Evolutionary conservation across 768 basidiomycete species (phyloP).

Genomic region (Tremella mesenterica): DNA sequence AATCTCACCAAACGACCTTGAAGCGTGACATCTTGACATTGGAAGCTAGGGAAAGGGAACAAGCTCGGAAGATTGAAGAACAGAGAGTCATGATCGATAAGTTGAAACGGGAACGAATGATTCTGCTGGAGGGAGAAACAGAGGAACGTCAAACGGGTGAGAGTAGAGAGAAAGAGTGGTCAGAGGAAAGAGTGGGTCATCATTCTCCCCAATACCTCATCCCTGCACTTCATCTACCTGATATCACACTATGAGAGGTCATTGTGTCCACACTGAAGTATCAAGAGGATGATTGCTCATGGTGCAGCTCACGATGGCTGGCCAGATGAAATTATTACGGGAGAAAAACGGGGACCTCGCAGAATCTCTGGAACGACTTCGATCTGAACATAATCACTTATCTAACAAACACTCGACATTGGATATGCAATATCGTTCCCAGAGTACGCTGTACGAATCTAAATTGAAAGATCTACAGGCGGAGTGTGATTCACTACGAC

Average conservation of each 20-base stretch:
- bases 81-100: constrained; percentile 27
- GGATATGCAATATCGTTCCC: neutral
- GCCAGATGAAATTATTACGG: constrained; percentile 11
- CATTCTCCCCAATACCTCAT: neutral
- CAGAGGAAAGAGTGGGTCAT: constrained; percentile 27
- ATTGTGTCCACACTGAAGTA: neutral
- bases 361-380: constrained; percentile 6
- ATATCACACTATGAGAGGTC: too few species aligned
- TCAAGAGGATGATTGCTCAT: neutral
- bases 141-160: constrained; percentile 22
- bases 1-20: constrained; percentile 6
- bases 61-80: constrained; percentile 12
- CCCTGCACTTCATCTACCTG: neutral
- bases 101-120: constrained; percentile 25
- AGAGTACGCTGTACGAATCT: constrained; percentile 8
- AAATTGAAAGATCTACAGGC: constrained; percentile 18
- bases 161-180: constrained; percentile 20
- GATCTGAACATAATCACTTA: constrained; percentile 16
- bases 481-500: constrained; percentile 16
- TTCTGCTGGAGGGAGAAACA: constrained; percentile 22
- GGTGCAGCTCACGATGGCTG: neutral
- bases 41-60: constrained; percentile 7
- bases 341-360: constrained; percentile 2
- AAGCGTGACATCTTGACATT: constrained; percentile 19
- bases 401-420: constrained; percentile 14